Evolutionary conservation across 768 basidiomycete species (phyloP).

Genomic region (Xerocomellus dryophilus): DNA sequence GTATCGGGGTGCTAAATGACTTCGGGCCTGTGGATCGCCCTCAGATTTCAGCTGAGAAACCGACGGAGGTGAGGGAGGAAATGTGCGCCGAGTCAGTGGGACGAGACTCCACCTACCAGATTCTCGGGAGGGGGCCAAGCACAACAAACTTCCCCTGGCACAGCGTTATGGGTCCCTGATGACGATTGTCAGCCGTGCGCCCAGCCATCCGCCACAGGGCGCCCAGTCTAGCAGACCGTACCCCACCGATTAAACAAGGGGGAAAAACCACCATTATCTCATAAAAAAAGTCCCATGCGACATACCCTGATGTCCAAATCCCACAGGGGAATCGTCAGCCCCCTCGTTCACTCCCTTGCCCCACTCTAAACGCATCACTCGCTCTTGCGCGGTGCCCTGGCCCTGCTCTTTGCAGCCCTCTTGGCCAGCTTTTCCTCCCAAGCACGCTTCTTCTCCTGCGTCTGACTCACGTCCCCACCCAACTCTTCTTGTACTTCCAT

Average conservation of each 20-base stretch:
- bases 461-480: constrained; percentile 61
- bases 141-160: neutral
- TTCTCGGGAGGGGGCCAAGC: neutral
- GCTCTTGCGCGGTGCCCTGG: constrained; percentile 26
- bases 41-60: neutral
- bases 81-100: neutral
- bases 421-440: constrained; percentile 41
- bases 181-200: too few species aligned
- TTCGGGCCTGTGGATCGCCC: neutral
- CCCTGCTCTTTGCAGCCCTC: constrained; percentile 34
- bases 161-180: neutral
- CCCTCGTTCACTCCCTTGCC: neutral
- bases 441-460: constrained; percentile 64
- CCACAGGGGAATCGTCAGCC: neutral
- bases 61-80: neutral
- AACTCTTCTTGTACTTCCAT: constrained; percentile 48
- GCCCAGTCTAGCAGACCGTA: neutral
- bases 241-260: neutral
- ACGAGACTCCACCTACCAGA: neutral
- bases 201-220: neutral
- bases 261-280: neutral
- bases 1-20: neutral
- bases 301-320: constrained; percentile 8
- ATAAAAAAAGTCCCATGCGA: constrained; percentile 1
- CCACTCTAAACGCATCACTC: constrained; percentile 6